A percentile compares a stretch with the other conserved stretches of the same genome.
Evolutionary conservation across 768 basidiomycete genomes (phyloP).

Genomic region (Arthromyces matolae): DNA sequence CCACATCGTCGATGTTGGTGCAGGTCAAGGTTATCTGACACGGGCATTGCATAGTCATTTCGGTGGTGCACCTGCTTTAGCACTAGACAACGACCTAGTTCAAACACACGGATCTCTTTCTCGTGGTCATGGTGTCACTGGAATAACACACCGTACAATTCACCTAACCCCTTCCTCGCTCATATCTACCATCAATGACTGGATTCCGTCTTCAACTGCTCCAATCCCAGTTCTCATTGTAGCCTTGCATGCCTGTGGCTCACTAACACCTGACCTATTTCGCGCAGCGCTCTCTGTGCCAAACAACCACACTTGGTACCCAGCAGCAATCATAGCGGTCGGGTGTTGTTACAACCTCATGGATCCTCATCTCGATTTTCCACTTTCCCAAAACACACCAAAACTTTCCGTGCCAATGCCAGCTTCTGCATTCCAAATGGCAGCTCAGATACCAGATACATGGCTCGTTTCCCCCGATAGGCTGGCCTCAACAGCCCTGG

Average conservation of each 20-base stretch:
- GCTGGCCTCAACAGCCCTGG: conserved; percentile 39
- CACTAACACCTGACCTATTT: conserved; percentile 63
- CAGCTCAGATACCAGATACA: conserved; percentile 63
- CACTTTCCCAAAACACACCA: conserved; percentile 44
- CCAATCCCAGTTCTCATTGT: conserved; percentile 54
- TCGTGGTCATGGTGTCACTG: conserved; percentile 16
- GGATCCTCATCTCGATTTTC: conserved; percentile 47
- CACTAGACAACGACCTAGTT: conserved; percentile 57
- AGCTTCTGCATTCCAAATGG: conserved; percentile 60
- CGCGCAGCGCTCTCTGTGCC: conserved; percentile 40
- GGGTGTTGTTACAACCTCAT: conserved; percentile 82
- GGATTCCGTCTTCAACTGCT: conserved; percentile 34
- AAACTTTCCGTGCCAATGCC: conserved; percentile 37
- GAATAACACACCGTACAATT: conserved; percentile 54
- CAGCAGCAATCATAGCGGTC: conserved; percentile 55
- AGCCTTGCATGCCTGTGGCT: conserved; percentile 74
- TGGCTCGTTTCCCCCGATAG: conserved; percentile 44
- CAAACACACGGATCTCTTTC: conserved; percentile 55
- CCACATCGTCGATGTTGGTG: conserved; percentile 68
- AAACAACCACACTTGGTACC: conserved; percentile 37
- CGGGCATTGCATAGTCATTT: conserved; percentile 39
- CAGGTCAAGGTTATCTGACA: conserved; percentile 70
- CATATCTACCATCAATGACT: conserved; percentile 42
- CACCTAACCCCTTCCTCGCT: conserved; percentile 51
- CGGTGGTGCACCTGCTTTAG: conserved; percentile 50